Evolutionary conservation across 768 basidiomycete genomes (phyloP).

Genomic region (Albatrellus ellisii): DNA sequence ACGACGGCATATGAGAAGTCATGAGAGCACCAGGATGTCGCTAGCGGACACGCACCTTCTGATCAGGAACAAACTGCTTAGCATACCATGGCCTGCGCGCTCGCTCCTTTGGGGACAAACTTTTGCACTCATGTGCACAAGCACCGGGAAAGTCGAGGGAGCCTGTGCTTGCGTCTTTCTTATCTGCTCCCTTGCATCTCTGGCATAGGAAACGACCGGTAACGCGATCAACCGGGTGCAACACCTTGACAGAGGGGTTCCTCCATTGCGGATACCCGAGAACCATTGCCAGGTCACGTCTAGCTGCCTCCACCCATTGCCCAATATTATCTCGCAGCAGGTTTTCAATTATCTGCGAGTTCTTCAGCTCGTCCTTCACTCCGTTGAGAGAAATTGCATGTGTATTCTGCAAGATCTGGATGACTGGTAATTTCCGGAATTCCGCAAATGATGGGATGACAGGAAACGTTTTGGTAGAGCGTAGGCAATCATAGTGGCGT

Average conservation of each 20-base stretch:
- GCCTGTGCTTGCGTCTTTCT: slow-evolving; percentile 23
- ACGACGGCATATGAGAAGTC: slow-evolving; percentile 1
- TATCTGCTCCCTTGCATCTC: slow-evolving; percentile 28
- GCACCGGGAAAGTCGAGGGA: slow-evolving; percentile 46
- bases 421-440: slow-evolving; percentile 37
- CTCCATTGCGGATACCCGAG: slow-evolving; percentile 44
- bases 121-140: slow-evolving; percentile 45
- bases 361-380: slow-evolving; percentile 15
- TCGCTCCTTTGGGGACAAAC: slow-evolving; percentile 16
- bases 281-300: slow-evolving; percentile 27
- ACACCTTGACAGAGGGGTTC: slow-evolving; percentile 26
- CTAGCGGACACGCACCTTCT: slow-evolving; percentile 27
- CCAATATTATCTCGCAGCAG: slow-evolving; percentile 32
- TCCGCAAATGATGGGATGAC: slow-evolving; percentile 32
- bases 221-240: slow-evolving; percentile 46
- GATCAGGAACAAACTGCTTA: slow-evolving; percentile 42
- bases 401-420: slow-evolving; percentile 22
- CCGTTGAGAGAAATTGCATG: slow-evolving; percentile 2
- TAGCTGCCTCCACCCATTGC: slow-evolving; percentile 35
- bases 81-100: slow-evolving; percentile 30
- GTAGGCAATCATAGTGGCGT: slow-evolving; percentile 32
- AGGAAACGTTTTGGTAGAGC: slow-evolving; percentile 15
- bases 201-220: slow-evolving; percentile 49
- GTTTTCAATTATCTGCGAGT: slow-evolving; percentile 18
- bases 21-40: background rate